Evolutionary conservation across 192 early-diverging fungal genomes (phyloP).

Genomic region (Phycomyces blakesleeanus): DNA sequence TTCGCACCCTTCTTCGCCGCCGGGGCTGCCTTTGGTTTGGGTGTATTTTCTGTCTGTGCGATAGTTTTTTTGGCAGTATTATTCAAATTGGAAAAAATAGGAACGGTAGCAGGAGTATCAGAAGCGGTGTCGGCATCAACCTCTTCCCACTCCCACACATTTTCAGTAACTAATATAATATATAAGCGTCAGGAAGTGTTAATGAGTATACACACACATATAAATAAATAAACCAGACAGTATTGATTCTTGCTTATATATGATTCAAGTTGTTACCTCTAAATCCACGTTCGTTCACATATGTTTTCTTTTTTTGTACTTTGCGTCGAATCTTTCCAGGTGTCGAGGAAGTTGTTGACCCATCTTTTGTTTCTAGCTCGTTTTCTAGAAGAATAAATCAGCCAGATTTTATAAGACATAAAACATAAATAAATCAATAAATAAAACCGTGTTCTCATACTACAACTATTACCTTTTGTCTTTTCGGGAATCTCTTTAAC

Average conservation of each 20-base stretch:
- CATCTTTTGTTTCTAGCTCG: not conserved
- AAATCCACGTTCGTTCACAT: not conserved
- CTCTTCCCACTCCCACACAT: constrained; percentile 3
- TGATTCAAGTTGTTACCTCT: no score
- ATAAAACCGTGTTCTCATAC: not conserved
- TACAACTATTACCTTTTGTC: not conserved
- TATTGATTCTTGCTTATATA: no score
- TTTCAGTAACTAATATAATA: not conserved
- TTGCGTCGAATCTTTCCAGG: not conserved
- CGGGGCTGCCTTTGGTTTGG: not conserved
- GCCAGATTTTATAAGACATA: not conserved
- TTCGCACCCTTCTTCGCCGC: not conserved
- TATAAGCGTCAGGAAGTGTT: not conserved
- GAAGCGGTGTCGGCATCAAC: not conserved
- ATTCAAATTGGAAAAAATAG: no score
- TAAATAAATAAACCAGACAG: no score
- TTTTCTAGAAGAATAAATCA: no score
- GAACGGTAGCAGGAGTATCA: not conserved
- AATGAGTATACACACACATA: no score
- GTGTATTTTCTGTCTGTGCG: not conserved
- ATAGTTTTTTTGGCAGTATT: no score
- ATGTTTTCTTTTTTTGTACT: not conserved
- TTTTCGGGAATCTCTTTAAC: not conserved
- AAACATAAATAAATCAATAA: no score
- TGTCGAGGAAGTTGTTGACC: not conserved